Evolutionary conservation across 2,329 filamentous ascomycete genomes (phyloP), one percentile per base, ranked within the genome.

Genomic region (Sporothrix humicola): DNA sequence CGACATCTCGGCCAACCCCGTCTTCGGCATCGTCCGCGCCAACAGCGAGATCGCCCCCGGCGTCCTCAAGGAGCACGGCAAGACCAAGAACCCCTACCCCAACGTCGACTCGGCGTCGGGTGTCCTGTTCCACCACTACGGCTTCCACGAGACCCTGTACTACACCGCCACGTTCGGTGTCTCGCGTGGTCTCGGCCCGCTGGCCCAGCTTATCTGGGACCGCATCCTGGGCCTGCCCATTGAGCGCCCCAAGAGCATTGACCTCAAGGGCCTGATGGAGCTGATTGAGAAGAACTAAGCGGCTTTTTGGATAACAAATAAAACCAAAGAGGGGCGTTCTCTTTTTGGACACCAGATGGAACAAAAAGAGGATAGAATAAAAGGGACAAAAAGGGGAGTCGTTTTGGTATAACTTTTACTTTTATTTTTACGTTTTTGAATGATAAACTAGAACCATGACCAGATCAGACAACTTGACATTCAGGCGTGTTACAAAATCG

Each of bases 81-180:
- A 98, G 91, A 97, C 94, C 77, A 97, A 97, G 88, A 97, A 97
- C 85, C 94, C 96, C 1, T 97, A 95, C 84, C 96, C 96, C 77
- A 99, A 99, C 82, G 96, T 99, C 75, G 96, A 99, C 83, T 94
- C 92, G 66, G 92, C 90, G 76, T 97, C 94, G 0, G 96, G 96
- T 76, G 95, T 98, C 6, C 88, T 99, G 68, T 98, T 99, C 90
- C 92, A 98, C 84, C 94, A 98, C 86, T 99, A 97, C 82, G 96
- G 95, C 74, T 97, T 99, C 90, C 92, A 93, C 82, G 94, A 98
- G 86, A 97, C 95, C 0, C 87, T 98, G 12, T 99, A 98, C 87
- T 99, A 98, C 85, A 91, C 90, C 3, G 90, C 89, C 74, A 92
- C 90, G 0, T 92, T 92, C 76, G 90, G 90, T 75, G 90, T 92